These are phyloP conservation scores for Aspergillus nidulans DNA, from an alignment of 495 filamentous ascomycete genomes.

Conservation along the genomic window DNA sequence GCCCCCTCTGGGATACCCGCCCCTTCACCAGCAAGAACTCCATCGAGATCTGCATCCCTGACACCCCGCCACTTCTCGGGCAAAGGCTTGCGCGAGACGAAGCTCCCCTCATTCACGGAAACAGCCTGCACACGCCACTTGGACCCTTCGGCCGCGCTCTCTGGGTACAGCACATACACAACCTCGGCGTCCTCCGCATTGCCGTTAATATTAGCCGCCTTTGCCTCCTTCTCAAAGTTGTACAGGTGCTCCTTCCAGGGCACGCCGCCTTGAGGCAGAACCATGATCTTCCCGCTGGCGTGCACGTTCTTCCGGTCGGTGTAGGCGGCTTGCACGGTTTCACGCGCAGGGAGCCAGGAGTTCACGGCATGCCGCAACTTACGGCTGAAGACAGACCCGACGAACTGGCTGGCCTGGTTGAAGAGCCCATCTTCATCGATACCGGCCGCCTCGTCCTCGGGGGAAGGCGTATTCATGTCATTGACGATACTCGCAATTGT, in stretches of 20 bases:
- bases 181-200: constrained; percentile 41
- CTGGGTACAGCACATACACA: constrained; percentile 87
- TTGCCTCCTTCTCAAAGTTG: constrained; percentile 65
- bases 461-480: constrained; percentile 63
- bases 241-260: constrained; percentile 98
- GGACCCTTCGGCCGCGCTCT: constrained; percentile 60
- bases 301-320: constrained; percentile 58
- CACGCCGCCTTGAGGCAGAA: constrained; percentile 66
- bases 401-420: constrained; percentile 66
- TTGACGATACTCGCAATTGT: constrained; percentile 77
- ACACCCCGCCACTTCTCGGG: constrained; percentile 89
- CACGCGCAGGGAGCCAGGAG: constrained; percentile 81
- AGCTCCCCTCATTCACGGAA: constrained; percentile 71
- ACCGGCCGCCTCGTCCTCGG: constrained; percentile 40
- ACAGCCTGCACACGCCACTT: constrained; percentile 95
- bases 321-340: constrained; percentile 70
- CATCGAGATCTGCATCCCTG: constrained; percentile 76
- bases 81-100: constrained; percentile 82
- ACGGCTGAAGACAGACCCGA: constrained; percentile 77
- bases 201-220: constrained; percentile 41
- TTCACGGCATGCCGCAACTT: constrained; percentile 57
- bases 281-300: constrained; percentile 69
- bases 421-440: constrained; percentile 85
- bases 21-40: constrained; percentile 60
- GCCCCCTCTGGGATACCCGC: constrained; percentile 55